These are phyloP conservation scores for Bocquillonia castaneifolia DNA, from an alignment of 441 rosid species.

Conservation along the genomic window DNA sequence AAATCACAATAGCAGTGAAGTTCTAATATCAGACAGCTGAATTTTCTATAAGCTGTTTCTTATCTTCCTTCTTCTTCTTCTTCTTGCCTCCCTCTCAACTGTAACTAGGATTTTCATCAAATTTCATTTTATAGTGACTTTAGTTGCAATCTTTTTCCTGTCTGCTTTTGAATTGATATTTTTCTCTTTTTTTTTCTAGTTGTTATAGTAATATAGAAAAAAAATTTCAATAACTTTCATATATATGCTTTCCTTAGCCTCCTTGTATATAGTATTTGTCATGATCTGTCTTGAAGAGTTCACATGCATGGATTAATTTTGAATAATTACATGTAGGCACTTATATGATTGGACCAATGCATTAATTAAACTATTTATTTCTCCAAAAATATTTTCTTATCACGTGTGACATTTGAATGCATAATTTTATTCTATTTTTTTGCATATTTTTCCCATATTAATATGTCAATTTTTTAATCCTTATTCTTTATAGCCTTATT, in stretches of 20 bases:
- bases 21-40: conserved; percentile 11
- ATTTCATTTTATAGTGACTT: conserved; percentile 18
- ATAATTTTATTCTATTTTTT: too few relatives aligned
- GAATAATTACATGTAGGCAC: too few relatives aligned
- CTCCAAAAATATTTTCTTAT: too few relatives aligned
- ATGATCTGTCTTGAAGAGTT: conserved; percentile 1
- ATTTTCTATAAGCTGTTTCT: conserved; percentile 14
- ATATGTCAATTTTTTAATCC: too few relatives aligned
- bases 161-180: conserved; percentile 15
- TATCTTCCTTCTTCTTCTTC: not conserved
- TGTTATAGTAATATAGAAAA: conserved; percentile 11
- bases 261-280: not conserved
- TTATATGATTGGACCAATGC: too few relatives aligned
- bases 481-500: too few relatives aligned
- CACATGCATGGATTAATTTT: not conserved
- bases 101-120: conserved; percentile 16
- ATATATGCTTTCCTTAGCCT: not conserved
- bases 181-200: not conserved
- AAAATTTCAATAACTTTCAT: conserved; percentile 8
- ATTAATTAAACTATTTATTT: too few relatives aligned
- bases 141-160: conserved; percentile 11
- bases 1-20: not conserved
- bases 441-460: too few relatives aligned
- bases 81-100: conserved; percentile 8
- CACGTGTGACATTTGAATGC: too few relatives aligned